Base-by-base conservation (phyloP, 176 grass and related monocot species). In the Tillandsia leiboldiana region DNA sequence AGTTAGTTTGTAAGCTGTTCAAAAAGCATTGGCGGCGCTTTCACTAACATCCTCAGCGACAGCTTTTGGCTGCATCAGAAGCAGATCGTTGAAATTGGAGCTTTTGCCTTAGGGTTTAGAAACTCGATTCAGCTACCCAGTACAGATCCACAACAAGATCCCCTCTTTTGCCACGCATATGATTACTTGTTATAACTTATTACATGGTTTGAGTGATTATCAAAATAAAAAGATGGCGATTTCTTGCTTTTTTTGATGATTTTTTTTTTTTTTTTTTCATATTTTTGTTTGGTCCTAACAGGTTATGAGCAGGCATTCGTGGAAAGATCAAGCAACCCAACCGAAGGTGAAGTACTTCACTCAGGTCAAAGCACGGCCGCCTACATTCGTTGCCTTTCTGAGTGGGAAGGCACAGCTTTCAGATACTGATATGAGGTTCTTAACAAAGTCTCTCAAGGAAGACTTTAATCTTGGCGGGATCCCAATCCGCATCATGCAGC, bases 291-390 rank as follows among this genome's bases (percentile, higher is more conserved):
- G 10, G 50, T 29, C 8, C 28, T 73, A 70, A 79, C 48, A 96
- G 89, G 89, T 97, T 23, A 97, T 90, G 94, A 87, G 94, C 79
- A 83, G 86, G 70, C 93, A 97, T 73, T 97, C 93, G 15, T 97
- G 89, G 89, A 90, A 90, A 90, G 93, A 97, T 68, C 69, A 70
- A 72, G 93, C 86, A 49, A 90, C 89, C 6, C 86, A 97, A 70
- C 82, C 93, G 56, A 92, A 97, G 77, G 79, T 97, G 11, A 97
- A 97, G 73, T 97, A 97, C 70, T 97, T 97, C 76, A 92, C 93
- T 61, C 93, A 92, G 72, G 89, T 92, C 66, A 97, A 92, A 79
- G 89, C 89, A 8, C 86, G 86, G 1, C 89, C 93, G 26, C 93
- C 89, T 47, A 97, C 93, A 47, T 96, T 92, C 83, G 86, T 96